These are phyloP conservation scores for Colletotrichum truncatum DNA, from an alignment of 2,329 filamentous ascomycete genomes.

Conservation along the genomic window DNA sequence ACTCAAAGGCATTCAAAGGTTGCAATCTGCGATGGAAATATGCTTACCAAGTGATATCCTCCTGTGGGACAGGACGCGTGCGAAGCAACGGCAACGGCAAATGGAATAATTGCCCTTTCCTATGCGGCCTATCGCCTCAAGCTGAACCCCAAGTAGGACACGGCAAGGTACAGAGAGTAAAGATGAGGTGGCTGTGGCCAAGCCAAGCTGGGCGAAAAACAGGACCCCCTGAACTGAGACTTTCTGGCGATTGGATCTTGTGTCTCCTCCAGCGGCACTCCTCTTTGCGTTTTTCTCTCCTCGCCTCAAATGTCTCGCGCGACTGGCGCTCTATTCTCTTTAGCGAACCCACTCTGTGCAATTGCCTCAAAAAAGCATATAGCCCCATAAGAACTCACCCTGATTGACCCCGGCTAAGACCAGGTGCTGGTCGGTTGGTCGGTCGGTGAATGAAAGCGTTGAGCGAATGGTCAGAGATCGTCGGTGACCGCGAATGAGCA, in stretches of 20 bases:
- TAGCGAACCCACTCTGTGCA: conserved; percentile 9
- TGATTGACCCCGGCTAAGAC: neutral
- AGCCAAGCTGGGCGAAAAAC: conserved; percentile 22
- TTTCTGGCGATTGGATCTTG: conserved; percentile 17
- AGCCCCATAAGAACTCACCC: conserved; percentile 5
- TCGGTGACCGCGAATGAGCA: conserved; percentile 5
- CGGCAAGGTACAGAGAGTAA: conserved; percentile 22
- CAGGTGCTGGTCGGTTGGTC: neutral
- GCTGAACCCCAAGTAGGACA: conserved; percentile 23
- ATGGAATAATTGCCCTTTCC: conserved; percentile 18
- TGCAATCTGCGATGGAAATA: conserved; percentile 14
- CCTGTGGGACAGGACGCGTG: neutral
- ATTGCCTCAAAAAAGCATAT: neutral
- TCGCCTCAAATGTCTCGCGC: conserved; percentile 7
- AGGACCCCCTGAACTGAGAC: conserved; percentile 26
- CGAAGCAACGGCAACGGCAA: conserved; percentile 16
- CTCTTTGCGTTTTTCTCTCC: neutral
- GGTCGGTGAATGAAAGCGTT: conserved; percentile 8
- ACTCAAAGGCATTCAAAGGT: neutral
- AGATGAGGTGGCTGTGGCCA: conserved; percentile 19
- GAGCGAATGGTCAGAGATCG: conserved; percentile 14
- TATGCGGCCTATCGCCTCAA: conserved; percentile 27
- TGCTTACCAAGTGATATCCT: conserved; percentile 23
- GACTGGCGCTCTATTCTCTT: neutral
- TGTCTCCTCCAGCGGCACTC: conserved; percentile 11